Percentiles rank a stretch among this genome's conserved stretches.
These are phyloP conservation scores for Solanum appendiculatum DNA, from an alignment of 257 asterid genomes.

Conservation along the genomic window DNA sequence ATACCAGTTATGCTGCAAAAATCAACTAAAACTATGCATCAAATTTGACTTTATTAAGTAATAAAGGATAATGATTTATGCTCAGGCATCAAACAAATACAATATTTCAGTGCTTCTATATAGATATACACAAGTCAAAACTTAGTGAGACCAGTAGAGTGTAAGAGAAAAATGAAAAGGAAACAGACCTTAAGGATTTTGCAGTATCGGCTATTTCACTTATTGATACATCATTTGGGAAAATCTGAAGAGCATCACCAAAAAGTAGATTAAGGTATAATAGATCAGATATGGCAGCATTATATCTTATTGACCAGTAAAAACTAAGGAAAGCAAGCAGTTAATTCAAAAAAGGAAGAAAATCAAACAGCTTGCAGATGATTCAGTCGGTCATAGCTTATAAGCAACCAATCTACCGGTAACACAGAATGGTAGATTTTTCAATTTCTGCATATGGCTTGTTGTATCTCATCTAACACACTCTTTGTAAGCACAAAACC, in stretches of 20 bases:
- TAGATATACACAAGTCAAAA: background rate
- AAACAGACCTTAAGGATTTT: constrained; percentile 50
- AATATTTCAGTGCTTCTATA: background rate
- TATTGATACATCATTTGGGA: constrained; percentile 72
- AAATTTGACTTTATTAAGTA: background rate
- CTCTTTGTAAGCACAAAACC: background rate
- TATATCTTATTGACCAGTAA: background rate
- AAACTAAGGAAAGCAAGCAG: background rate
- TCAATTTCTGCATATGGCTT: background rate
- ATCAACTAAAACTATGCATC: background rate
- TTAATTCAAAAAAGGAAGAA: background rate
- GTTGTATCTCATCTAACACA: background rate
- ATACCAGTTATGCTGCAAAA: background rate
- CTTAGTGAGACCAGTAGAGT: background rate
- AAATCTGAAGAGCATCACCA: constrained; percentile 42
- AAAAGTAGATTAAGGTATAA: background rate
- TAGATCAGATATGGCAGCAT: background rate
- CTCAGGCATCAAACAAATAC: background rate
- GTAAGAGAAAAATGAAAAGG: background rate
- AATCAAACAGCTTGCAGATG: background rate
- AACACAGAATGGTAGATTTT: background rate
- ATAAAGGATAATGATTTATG: background rate
- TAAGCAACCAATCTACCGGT: background rate
- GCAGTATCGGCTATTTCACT: constrained; percentile 58
- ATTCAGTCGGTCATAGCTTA: background rate